Base-by-base conservation (phyloP, 495 filamentous ascomycete species). In the Lineolata rhizophorae region DNA sequence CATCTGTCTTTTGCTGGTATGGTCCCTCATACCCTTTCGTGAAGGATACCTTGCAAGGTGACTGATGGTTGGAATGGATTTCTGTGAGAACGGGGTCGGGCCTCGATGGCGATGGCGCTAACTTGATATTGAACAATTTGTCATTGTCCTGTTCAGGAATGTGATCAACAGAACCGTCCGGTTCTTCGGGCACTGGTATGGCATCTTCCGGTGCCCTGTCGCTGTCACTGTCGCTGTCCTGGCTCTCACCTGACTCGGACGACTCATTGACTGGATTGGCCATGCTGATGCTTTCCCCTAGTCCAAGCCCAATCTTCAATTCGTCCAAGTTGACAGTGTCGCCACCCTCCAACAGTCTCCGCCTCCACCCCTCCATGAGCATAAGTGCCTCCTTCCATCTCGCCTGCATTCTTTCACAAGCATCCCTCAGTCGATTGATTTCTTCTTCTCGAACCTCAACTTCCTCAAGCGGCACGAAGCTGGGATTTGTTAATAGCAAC, bases 401-500 rank as follows among this genome's bases (percentile, higher is more conserved):
- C 11, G 58, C 61, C 51, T 93, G 82, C 75, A 95, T 83, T 49
- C 72, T 81, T 49, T 84, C 78, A 70, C 83, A 90, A 15, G 81
- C 79, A 35, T 76, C 67, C 18, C 76, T 70, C 9, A 95, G 55
- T 37, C 76, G 58, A 14, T 64, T 59, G 36, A 97, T 94, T 44
- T 92, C 84, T 27, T 90, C 76, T 36, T 97, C 85, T 18, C 85
- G 67, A 12, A 84, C 57, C 37, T 83, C 79, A 4, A 94, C 78
- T 49, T 94, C 74, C 46, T 95, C 90, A n/a, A 97, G 62, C 0
- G 87, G 78, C 19, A 94, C 87, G 51, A 95, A 97, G 5, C 79
- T 85, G 3, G 87, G 87, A 39, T 94, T 93, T 8, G 84, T 92
- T 18, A 97, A 58, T 21, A 97, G 60, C 3, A 62, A 77, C 38